Evolutionary conservation across 177 flowering plant species (phyloP).

Genomic region (Telopea speciosissima): DNA sequence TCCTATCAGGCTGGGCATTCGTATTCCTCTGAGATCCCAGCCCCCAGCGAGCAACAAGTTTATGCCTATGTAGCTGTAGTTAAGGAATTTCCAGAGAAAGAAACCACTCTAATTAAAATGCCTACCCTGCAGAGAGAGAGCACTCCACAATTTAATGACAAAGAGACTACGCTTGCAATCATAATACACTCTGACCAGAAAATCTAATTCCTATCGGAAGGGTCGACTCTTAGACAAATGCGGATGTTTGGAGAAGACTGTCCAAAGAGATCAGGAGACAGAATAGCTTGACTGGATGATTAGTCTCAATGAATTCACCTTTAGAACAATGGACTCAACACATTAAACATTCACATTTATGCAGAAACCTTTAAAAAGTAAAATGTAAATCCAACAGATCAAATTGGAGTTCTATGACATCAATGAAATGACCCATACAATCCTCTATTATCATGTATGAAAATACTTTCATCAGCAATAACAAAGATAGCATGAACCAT

Average conservation of each 20-base stretch:
- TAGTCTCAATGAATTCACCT: background rate
- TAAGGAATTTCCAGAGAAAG: conserved; percentile 11
- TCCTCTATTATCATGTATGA: background rate
- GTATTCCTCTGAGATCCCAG: conserved; percentile 35
- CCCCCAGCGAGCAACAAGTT: conserved; percentile 45
- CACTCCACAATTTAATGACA: no score
- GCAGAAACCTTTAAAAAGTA: background rate
- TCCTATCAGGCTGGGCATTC: conserved; percentile 34
- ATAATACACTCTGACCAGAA: no score
- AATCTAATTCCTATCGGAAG: no score
- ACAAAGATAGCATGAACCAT: background rate
- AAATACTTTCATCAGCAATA: background rate
- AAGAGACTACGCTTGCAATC: no score
- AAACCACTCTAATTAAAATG: background rate
- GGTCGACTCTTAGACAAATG: background rate
- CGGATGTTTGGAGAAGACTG: background rate
- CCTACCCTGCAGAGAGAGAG: background rate
- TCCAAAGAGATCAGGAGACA: background rate
- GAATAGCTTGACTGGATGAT: background rate
- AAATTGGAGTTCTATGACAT: background rate
- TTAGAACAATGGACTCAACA: background rate
- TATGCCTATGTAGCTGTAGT: conserved; percentile 32
- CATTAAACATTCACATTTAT: no score
- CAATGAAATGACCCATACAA: background rate
- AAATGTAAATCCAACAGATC: background rate